Conservation (phyloP, 768 basidiomycete species). For the Tephrocybe sp. region DNA sequence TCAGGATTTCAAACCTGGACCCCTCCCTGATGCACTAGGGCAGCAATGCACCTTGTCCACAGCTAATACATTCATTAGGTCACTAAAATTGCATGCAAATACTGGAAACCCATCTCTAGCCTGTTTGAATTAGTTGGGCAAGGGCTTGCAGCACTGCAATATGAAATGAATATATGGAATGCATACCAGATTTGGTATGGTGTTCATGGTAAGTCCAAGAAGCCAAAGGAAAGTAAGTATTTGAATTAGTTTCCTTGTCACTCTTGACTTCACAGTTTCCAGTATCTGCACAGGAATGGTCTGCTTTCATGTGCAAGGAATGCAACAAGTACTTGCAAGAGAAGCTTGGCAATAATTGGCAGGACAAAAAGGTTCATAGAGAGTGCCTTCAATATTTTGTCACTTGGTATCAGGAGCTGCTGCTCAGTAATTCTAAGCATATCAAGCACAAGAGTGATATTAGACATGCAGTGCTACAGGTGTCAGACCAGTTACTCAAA, state of each 20-base stretch:
- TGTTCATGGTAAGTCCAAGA: not conserved
- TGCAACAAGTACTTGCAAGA: not conserved
- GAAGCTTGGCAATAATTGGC: conserved; percentile 2
- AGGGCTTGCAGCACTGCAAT: not conserved
- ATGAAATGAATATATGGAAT: conserved; percentile 1
- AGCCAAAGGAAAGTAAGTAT: not conserved
- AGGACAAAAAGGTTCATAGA: not conserved
- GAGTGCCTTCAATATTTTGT: conserved; percentile 2
- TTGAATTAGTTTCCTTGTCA: not conserved
- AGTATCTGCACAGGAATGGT: not conserved
- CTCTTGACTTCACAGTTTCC: not conserved
- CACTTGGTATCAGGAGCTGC: not conserved
- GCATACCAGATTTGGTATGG: conserved; percentile 1
- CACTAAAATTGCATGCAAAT: not conserved
- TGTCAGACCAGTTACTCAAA: not conserved
- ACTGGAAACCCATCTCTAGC: not conserved
- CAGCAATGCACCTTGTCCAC: not conserved
- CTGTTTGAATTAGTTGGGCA: conserved; percentile 2
- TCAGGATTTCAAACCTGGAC: conserved; percentile 7
- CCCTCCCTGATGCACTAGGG: conserved; percentile 5
- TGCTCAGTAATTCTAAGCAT: not conserved
- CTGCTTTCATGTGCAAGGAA: not conserved
- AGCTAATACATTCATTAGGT: not conserved
- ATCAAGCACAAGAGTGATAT: not conserved
- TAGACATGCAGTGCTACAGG: not conserved